Evolutionary conservation across 116 monocot genomes (phyloP), one percentile per base, ranked within the genome.

Genomic region (Iris pallida): DNA sequence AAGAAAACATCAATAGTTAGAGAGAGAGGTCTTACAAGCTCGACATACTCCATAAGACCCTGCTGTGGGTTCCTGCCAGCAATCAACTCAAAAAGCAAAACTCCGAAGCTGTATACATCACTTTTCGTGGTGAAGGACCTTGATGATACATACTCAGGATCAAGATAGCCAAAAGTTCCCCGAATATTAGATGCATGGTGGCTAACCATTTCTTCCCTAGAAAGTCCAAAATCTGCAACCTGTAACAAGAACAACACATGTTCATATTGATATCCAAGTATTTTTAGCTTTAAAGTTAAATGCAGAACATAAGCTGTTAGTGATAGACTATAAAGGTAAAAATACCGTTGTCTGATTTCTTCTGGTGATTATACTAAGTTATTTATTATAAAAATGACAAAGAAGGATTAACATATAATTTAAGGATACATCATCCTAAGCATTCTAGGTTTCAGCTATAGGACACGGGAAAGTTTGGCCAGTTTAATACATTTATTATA

Each of bases 151-250:
- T 96, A 96, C 70, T 96, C 96, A 12, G 96, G 92, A 74, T 96
- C 96, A 63, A 96, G 80, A 83, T 96, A 96, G 7, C 96, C 96
- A 68, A 75, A 92, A 47, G 96, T 96, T 79, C 96, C 96, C 55
- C 85, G 76, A 15, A 96, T 73, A 66, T 80, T 78, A 17, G 92
- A 73, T 55, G 75, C 86, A 52, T 82, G 73, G 4, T 41, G 79
- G 55, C 64, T 81, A 48, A 86, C 79, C 74, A 75, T 80, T 72
- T 93, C 89, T 81, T 92, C 96, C 69, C 85, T 92, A 71, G 96
- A 96, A 57, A 96, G 74, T 20, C 92, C 96, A 85, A 96, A 96
- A 67, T 96, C 96, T 58, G 96, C 78, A 61, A 96, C 92, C 96
- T 96, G 76, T 19, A 30, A 56, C 54, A 71, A 53, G 11, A 66